Conservation (phyloP, 1,139 yeast genomes). For the Maudiozyma humilis region DNA sequence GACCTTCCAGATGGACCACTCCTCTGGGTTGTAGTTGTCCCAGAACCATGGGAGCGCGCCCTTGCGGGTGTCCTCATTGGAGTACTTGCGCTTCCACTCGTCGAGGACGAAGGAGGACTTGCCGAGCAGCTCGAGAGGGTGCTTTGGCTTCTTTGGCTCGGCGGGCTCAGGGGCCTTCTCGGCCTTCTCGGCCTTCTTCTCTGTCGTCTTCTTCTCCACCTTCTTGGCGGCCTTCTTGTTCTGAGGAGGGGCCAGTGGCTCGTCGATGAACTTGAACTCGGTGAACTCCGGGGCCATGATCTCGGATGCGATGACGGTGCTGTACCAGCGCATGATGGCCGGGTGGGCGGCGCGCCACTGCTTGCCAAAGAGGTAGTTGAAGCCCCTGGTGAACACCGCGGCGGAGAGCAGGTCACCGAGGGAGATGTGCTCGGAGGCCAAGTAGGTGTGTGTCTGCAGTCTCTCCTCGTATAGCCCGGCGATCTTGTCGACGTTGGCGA, state of each 20-base stretch:
- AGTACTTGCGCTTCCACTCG: conserved; percentile 95
- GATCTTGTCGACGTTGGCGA: conserved; percentile 35
- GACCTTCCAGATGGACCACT: conserved; percentile 93
- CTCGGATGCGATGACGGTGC: conserved; percentile 55
- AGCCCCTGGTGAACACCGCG: conserved; percentile 53
- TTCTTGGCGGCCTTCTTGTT: conserved; percentile 54
- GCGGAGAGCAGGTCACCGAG: conserved; percentile 75
- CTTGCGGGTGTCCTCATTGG: conserved; percentile 95
- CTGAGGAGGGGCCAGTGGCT: conserved; percentile 72
- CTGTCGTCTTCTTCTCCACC: conserved; percentile 23
- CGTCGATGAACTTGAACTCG: conserved; percentile 51
- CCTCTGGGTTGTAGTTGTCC: conserved; percentile 86
- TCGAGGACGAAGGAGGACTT: conserved; percentile 65
- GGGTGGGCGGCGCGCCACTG: conserved; percentile 77
- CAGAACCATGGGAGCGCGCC: conserved; percentile 97
- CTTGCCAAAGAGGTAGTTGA: conserved; percentile 58
- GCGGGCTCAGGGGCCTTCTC: conserved; percentile 34
- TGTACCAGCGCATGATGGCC: conserved; percentile 76
- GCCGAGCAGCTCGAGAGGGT: conserved; percentile 84
- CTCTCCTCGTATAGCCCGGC: conserved; percentile 50
- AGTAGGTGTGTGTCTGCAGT: conserved; percentile 69
- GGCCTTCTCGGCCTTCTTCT: conserved; percentile 20
- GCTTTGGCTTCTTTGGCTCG: conserved; percentile 62
- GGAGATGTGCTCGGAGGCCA: conserved; percentile 85
- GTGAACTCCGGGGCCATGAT: conserved; percentile 42